Percentiles rank a stretch among this genome's conserved stretches.
phyloP scores from a whole-genome alignment of 1,284 basidiomycete genomes.

The Cutaneotrichosporon dermatis region DNA sequence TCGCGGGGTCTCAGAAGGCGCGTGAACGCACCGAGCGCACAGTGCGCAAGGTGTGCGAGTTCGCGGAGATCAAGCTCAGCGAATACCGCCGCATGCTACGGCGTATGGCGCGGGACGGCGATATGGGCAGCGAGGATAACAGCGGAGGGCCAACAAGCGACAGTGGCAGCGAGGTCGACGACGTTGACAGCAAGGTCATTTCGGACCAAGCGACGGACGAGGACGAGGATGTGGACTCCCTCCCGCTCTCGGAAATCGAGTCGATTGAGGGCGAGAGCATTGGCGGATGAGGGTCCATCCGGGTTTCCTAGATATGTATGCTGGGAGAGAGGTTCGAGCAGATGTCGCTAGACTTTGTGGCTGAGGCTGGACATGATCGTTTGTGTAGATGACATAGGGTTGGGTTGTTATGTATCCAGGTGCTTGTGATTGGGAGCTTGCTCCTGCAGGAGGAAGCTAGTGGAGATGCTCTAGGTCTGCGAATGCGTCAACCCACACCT shows the following conservation, averaged over 20 bases:
- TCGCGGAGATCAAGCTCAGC: conserved; percentile 1
- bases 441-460: too few species aligned
- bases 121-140: too few species aligned
- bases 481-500: too few species aligned
- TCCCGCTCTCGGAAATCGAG: not conserved
- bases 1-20: not conserved
- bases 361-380: too few species aligned
- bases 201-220: not conserved
- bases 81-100: not conserved
- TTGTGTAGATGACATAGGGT: too few species aligned
- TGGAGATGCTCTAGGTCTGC: too few species aligned
- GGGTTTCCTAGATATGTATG: too few species aligned
- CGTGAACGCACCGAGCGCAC: not conserved
- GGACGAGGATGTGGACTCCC: not conserved
- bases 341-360: too few species aligned
- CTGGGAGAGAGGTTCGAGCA: too few species aligned
- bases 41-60: conserved; percentile 2
- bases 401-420: too few species aligned
- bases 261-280: not conserved
- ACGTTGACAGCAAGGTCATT: not conserved
- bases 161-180: not conserved
- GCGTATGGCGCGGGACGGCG: not conserved
- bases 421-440: too few species aligned
- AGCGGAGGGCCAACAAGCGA: too few species aligned
- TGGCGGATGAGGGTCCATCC: not conserved